These are phyloP conservation scores for Withania somnifera DNA, from an alignment of 305 asterid species.

Conservation along the genomic window DNA sequence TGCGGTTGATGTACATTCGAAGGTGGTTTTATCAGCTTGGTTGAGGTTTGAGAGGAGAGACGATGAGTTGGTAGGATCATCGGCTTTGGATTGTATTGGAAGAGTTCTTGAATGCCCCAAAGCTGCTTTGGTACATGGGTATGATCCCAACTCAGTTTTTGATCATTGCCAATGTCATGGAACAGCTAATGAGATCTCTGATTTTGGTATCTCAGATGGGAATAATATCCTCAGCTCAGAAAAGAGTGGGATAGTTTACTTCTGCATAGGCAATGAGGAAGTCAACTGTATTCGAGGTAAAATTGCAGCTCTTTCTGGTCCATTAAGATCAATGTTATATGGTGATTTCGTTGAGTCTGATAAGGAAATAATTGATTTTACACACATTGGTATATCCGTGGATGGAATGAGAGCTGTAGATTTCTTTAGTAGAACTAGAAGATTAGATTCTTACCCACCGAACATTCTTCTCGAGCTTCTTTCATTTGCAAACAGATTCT, in stretches of 20 bases:
- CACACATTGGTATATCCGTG: slow-evolving; percentile 36
- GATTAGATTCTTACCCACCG: slow-evolving; percentile 27
- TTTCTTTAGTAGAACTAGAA: slow-evolving; percentile 25
- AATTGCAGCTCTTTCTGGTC: slow-evolving; percentile 40
- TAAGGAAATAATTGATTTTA: slow-evolving; percentile 36
- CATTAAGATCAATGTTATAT: slow-evolving; percentile 39
- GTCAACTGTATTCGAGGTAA: slow-evolving; percentile 35
- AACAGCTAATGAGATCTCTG: not conserved
- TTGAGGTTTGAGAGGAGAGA: slow-evolving; percentile 57
- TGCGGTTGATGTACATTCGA: slow-evolving; percentile 40
- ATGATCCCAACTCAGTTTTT: slow-evolving; percentile 31
- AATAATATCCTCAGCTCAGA: slow-evolving; percentile 6
- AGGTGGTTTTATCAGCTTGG: slow-evolving; percentile 51
- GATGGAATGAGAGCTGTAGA: slow-evolving; percentile 43
- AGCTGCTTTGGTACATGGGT: slow-evolving; percentile 29
- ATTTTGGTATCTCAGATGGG: not conserved
- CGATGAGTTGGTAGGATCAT: slow-evolving; percentile 37
- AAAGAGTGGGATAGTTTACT: slow-evolving; percentile 25
- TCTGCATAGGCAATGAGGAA: slow-evolving; percentile 32
- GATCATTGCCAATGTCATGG: slow-evolving; percentile 27
- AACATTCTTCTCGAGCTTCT: slow-evolving; percentile 36
- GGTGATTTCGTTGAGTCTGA: slow-evolving; percentile 41
- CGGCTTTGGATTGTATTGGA: slow-evolving; percentile 43
- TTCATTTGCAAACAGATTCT: slow-evolving; percentile 48
- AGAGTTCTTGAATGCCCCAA: slow-evolving; percentile 42